These are phyloP conservation scores for Mycosphaerelloides madeirae DNA, from an alignment of 2,329 filamentous ascomycete genomes.

Conservation along the genomic window DNA sequence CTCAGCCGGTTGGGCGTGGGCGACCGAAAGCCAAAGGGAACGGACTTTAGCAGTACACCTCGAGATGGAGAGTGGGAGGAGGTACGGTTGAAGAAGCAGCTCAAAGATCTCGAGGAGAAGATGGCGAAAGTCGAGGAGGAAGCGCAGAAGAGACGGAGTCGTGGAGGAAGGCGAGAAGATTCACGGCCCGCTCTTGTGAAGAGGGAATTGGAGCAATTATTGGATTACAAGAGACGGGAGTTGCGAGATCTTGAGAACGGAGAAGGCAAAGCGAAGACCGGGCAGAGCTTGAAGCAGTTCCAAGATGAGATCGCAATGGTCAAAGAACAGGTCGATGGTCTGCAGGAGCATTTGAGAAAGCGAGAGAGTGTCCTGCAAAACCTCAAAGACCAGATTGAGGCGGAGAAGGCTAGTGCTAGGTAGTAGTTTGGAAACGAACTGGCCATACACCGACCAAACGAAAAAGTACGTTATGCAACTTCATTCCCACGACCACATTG, in stretches of 20 bases:
- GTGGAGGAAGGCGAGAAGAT: constrained; percentile 53
- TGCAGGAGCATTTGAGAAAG: constrained; percentile 75
- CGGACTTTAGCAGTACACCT: constrained; percentile 80
- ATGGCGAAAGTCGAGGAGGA: constrained; percentile 75
- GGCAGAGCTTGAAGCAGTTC: constrained; percentile 69
- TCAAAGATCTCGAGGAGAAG: constrained; percentile 83
- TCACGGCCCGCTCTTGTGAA: constrained; percentile 88
- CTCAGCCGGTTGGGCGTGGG: constrained; percentile 78
- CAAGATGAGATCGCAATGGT: constrained; percentile 83
- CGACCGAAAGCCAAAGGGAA: constrained; percentile 73
- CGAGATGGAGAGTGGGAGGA: constrained; percentile 95
- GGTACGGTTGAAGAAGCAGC: constrained; percentile 86
- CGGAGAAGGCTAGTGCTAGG: constrained; percentile 50
- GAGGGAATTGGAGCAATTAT: constrained; percentile 83
- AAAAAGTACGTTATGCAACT: too few relatives aligned
- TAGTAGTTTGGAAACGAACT: too few relatives aligned
- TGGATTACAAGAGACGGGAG: constrained; percentile 88
- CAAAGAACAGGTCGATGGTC: constrained; percentile 87
- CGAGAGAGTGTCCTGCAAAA: constrained; percentile 72
- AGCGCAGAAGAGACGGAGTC: constrained; percentile 45
- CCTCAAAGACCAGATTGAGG: constrained; percentile 76
- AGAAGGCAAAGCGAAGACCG: constrained; percentile 62
- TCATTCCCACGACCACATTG: too few relatives aligned
- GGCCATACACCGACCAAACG: too few relatives aligned
- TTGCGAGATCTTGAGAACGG: constrained; percentile 71